Evolutionary conservation across 2,329 filamentous ascomycete species (phyloP).

Genomic region (Knoxdaviesia capensis): DNA sequence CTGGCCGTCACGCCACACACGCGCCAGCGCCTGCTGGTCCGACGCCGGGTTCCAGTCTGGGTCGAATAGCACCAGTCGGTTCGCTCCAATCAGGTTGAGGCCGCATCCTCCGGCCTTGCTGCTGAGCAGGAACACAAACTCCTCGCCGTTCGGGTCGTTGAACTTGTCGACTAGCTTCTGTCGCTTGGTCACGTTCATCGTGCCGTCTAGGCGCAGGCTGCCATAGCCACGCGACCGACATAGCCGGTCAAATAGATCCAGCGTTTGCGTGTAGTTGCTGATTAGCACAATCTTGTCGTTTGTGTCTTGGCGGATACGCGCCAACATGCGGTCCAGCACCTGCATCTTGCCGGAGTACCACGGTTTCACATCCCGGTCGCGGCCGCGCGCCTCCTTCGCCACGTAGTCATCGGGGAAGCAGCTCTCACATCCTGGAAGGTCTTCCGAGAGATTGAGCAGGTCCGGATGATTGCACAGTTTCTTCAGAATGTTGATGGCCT

Average conservation of each 20-base stretch:
- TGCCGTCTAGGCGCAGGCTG: constrained; percentile 75
- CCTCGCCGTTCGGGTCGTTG: constrained; percentile 75
- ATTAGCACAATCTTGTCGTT: constrained; percentile 99
- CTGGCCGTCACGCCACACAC: constrained; percentile 96
- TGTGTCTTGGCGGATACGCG: constrained; percentile 82
- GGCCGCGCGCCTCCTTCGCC: constrained; percentile 66
- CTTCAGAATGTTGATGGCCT: constrained; percentile 91
- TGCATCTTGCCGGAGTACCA: constrained; percentile 99
- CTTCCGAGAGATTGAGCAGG: constrained; percentile 60
- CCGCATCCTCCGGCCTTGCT: constrained; percentile 95
- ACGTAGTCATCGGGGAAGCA: constrained; percentile 74
- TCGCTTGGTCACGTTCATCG: constrained; percentile 93
- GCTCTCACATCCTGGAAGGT: constrained; percentile 71
- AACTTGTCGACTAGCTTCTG: constrained; percentile 96
- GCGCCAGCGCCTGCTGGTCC: constrained; percentile 88
- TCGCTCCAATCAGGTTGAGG: constrained; percentile 86
- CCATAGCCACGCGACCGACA: constrained; percentile 76
- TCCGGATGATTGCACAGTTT: constrained; percentile 98
- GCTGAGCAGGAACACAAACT: constrained; percentile 90
- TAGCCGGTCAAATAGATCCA: constrained; percentile 83
- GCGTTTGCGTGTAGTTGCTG: constrained; percentile 91
- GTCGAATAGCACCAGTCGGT: constrained; percentile 87
- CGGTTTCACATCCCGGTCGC: constrained; percentile 79
- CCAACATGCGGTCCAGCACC: constrained; percentile 94
- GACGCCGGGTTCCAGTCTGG: constrained; percentile 97